These are phyloP conservation scores for Trichoderma koningiopsis DNA, from an alignment of 2,329 filamentous ascomycete species.

Conservation along the genomic window DNA sequence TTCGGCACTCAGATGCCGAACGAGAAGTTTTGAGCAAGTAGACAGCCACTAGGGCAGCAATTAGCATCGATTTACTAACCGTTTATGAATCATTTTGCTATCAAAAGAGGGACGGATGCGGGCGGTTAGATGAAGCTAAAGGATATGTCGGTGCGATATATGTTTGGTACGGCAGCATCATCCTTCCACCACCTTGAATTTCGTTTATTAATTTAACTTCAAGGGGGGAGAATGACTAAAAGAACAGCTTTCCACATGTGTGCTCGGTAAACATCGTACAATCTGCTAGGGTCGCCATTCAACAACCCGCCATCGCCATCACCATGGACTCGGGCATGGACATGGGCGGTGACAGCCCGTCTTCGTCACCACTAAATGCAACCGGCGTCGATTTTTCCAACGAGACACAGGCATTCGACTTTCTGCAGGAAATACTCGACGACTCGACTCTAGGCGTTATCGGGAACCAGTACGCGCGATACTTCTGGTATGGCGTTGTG, in stretches of 20 bases:
- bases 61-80: background rate
- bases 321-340: background rate
- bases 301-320: background rate
- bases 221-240: background rate
- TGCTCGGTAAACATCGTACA: background rate
- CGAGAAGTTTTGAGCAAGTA: background rate
- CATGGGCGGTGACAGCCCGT: background rate
- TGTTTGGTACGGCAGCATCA: background rate
- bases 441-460: background rate
- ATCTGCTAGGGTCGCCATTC: background rate
- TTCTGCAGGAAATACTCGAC: background rate
- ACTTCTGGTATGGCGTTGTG: constrained; percentile 2
- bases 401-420: background rate
- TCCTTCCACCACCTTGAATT: background rate
- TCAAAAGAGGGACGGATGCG: background rate
- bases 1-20: background rate
- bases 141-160: background rate
- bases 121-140: background rate
- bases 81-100: background rate
- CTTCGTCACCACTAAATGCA: background rate
- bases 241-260: background rate
- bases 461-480: background rate
- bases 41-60: background rate
- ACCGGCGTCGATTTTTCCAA: background rate
- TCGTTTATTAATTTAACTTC: background rate